Base-by-base conservation (phyloP, 352 stramenopile species). In the Globisporangium middletonii region DNA sequence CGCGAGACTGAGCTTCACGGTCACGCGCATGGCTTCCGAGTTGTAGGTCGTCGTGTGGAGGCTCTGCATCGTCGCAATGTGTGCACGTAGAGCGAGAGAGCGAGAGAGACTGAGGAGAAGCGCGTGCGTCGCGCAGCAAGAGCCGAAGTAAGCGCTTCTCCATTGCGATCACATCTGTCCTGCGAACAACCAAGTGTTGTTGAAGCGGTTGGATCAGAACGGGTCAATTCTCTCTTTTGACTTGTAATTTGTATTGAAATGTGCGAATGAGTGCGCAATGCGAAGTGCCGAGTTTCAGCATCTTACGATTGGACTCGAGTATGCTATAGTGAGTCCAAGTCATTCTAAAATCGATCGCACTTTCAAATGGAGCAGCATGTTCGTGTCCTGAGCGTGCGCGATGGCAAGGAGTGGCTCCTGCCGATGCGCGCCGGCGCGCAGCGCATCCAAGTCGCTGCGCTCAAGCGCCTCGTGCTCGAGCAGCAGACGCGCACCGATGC, bases 1-100 rank as follows among this genome's bases (percentile, higher is more conserved):
- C 13, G 69, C 63, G 53, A 71, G 67, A 47, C 60, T 85, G 54
- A 91, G 70, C 67, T 88, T 83, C 28, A 91, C 66, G 45, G 73
- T 65, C 53, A 77, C 65, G 37, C 55, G 67, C 7, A 18, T 46
- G 18, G 28, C 12, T 4, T 45, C 51, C 67, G 50, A 27, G n/a
- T 57, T 35, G 19, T 23, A 23, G 23, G 23, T 23, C 23, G 23
- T 23, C 23, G 23, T 23, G 23, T 19, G 15, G 19, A 16, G 8
- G 43, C 43, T 48, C 18, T 23, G 43, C 23, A 35, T 48, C 13
- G 6, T 48, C 15, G 43, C 23, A 23, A 23, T 23, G 23, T 23
- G 23, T 23, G 23, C 23, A 23, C 23, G 23, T 23, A 27, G 43
- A 12, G n/a, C 18, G 43, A 9, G 43, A 48, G 16, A 35, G 30